phyloP scores from a whole-genome alignment of 192 early-diverging fungal species.

The Geranomyces variabilis region DNA sequence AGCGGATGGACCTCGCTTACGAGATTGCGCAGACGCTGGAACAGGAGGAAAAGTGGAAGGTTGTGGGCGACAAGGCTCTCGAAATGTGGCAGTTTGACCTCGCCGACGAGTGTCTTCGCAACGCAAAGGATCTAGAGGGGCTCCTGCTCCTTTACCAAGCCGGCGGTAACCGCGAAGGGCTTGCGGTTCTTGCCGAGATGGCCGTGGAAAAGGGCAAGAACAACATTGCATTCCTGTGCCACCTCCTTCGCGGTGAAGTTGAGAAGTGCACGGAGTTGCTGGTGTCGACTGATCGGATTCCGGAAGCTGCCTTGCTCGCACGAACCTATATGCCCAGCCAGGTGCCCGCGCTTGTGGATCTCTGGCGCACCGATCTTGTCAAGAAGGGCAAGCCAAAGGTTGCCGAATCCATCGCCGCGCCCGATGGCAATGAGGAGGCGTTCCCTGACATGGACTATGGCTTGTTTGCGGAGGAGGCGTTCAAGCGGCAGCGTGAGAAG shows the following conservation, averaged over 20 bases:
- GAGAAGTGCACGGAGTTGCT: constrained; percentile 88
- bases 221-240: constrained; percentile 91
- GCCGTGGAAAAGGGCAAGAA: constrained; percentile 77
- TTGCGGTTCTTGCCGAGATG: constrained; percentile 72
- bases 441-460: constrained; percentile 79
- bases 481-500: constrained; percentile 33
- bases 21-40: constrained; percentile 83
- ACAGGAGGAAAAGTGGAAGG: constrained; percentile 93
- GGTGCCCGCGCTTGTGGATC: constrained; percentile 58
- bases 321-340: constrained; percentile 80
- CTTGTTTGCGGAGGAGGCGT: constrained; percentile 51
- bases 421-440: constrained; percentile 78
- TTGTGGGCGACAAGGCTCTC: constrained; percentile 88
- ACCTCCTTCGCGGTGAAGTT: constrained; percentile 72
- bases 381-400: constrained; percentile 74
- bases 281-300: constrained; percentile 81
- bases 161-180: constrained; percentile 78
- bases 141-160: constrained; percentile 90
- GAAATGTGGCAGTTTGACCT: constrained; percentile 82
- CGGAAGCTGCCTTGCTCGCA: constrained; percentile 95
- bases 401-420: constrained; percentile 87
- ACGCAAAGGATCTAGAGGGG: constrained; percentile 89
- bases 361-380: constrained; percentile 80
- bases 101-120: constrained; percentile 86
- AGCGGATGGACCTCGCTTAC: constrained; percentile 79